These are phyloP conservation scores for Moesziomyces globuligerus DNA, from an alignment of 1,284 basidiomycete species.

Conservation along the genomic window DNA sequence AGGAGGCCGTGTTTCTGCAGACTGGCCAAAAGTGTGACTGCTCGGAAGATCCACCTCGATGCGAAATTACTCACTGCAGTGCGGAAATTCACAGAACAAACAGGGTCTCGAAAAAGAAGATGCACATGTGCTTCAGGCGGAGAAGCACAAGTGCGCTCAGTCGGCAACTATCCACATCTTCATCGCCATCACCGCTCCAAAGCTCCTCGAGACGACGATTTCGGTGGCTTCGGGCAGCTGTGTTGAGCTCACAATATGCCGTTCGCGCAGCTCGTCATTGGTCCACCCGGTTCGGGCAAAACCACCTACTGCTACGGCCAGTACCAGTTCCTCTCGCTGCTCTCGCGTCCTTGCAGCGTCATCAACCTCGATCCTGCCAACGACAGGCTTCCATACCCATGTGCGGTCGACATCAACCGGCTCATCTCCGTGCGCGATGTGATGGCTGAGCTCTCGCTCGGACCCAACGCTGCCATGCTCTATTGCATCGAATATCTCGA, in stretches of 20 bases:
- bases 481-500: slow-evolving; percentile 99
- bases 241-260: slow-evolving; percentile 27
- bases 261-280: slow-evolving; percentile 58
- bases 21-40: too few species aligned
- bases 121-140: too few species aligned
- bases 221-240: background rate
- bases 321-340: slow-evolving; percentile 79
- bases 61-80: background rate
- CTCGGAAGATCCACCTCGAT: background rate
- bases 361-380: slow-evolving; percentile 98
- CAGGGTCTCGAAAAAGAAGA: background rate
- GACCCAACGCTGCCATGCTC: slow-evolving; percentile 95
- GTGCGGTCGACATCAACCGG: slow-evolving; percentile 83
- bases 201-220: background rate
- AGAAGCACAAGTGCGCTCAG: background rate
- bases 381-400: slow-evolving; percentile 87
- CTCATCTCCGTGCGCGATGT: slow-evolving; percentile 89
- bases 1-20: too few species aligned
- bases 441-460: slow-evolving; percentile 85
- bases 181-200: background rate
- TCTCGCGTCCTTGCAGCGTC: slow-evolving; percentile 84
- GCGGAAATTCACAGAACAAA: background rate
- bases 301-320: slow-evolving; percentile 61
- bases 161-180: background rate
- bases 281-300: slow-evolving; percentile 63